phyloP scores from a whole-genome alignment of 2,329 filamentous ascomycete genomes.

The Fusarium heterosporum region DNA sequence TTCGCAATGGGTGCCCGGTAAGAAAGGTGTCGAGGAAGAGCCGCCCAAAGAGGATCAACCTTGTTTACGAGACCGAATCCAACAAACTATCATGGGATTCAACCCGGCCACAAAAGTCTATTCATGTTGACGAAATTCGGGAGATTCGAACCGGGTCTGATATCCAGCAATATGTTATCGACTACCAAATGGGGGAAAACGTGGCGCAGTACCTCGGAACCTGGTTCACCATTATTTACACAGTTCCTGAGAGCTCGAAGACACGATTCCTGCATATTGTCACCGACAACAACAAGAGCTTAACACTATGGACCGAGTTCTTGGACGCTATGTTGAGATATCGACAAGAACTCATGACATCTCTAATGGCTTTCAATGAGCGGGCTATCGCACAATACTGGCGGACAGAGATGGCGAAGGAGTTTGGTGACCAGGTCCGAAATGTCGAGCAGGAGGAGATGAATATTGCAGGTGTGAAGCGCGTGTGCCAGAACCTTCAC shows the following conservation, averaged over 20 bases:
- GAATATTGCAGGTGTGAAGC: conserved; percentile 81
- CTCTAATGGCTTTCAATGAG: conserved; percentile 85
- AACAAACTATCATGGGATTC: conserved; percentile 92
- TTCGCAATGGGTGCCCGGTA: conserved; percentile 82
- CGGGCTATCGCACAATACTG: conserved; percentile 86
- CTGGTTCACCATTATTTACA: conserved; percentile 93
- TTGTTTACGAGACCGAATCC: conserved; percentile 82
- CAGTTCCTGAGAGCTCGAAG: conserved; percentile 80
- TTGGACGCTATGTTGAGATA: conserved; percentile 87
- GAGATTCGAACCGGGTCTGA: conserved; percentile 88
- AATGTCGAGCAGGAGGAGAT: conserved; percentile 74
- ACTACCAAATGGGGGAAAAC: conserved; percentile 76
- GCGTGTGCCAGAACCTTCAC: conserved; percentile 88
- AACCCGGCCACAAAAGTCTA: conserved; percentile 79
- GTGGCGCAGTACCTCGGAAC: conserved; percentile 63
- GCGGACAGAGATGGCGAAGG: conserved; percentile 82
- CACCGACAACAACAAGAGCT: conserved; percentile 77
- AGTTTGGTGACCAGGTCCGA: conserved; percentile 66
- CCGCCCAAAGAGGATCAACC: conserved; percentile 72
- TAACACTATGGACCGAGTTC: conserved; percentile 84
- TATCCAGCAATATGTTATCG: conserved; percentile 88
- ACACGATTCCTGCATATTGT: conserved; percentile 91
- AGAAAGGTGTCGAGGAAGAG: conserved; percentile 88
- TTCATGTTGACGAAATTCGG: conserved; percentile 95
- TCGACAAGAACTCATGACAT: conserved; percentile 89